Base-by-base conservation (phyloP, 163 green algal species). In the Chlorella variabilis region DNA sequence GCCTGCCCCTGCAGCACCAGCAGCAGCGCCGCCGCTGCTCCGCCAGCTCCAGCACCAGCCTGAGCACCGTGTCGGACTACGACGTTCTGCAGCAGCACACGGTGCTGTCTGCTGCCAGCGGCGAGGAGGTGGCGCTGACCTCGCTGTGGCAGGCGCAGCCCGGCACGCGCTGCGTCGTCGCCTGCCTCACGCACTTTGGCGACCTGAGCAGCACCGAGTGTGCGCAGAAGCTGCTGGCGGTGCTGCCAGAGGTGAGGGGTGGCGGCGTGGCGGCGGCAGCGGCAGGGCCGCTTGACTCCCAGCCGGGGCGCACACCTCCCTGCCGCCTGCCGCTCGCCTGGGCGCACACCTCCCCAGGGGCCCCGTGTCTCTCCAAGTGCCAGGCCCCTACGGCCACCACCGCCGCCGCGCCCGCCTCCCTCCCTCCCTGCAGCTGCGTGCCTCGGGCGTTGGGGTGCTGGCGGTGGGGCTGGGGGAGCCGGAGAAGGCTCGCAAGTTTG, bases 141-240 rank as follows among this genome's bases (percentile, higher is more conserved):
- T 58, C 51, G 15, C 51, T 69, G n/a, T 83, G 59, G 45, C 51
- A 31, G 18, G 74, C 81, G 11, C 33, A 71, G 54, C 54, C 75
- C 0, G 69, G 66, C 39, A 78, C 25, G 1, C 42, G 58, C 27
- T 88, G 77, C 39, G 41, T 95, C 0, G 73, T 96, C 1, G 58
- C 84, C 20, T 95, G 93, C 86, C 81, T 98, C 29, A 96, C 93
- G 0, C 93, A 97, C 71, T 97, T 95, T 83, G 94, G 86, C 21
- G 94, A 98, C 85, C 88, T 98, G 9, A 89, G 85, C 77, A 92
- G 80, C 42, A 96, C 90, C 89, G 94, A 98, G 82, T 88, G 91
- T 25, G 94, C 89, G 0, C 91, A 96, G 84, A 92, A 92, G 83
- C 87, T 98, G 2, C 76, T 91, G 42, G 88, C 93, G 51, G 84